A percentile compares a stretch with the other conserved stretches of the same genome.
These are phyloP conservation scores for Gillenia trifoliata DNA, from an alignment of 306 rosid genomes.

Conservation along the genomic window DNA sequence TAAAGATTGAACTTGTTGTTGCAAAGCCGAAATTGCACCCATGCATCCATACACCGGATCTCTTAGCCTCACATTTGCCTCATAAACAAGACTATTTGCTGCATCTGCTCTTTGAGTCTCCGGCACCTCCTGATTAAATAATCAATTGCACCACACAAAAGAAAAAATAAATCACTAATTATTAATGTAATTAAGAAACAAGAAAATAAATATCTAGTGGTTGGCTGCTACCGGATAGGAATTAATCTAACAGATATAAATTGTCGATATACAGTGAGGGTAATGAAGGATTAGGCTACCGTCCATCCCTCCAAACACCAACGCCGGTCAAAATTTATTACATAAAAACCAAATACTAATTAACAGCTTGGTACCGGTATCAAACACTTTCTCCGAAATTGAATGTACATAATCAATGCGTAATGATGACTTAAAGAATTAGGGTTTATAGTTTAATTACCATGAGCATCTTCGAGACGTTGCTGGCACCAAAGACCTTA, in stretches of 20 bases:
- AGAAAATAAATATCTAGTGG: neutral
- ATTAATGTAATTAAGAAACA: neutral
- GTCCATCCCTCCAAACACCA: no score
- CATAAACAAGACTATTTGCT: slow-evolving; percentile 90
- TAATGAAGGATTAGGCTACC: neutral
- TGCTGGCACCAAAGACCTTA: slow-evolving; percentile 96
- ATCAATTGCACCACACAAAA: neutral
- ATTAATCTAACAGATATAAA: neutral
- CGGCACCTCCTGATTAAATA: slow-evolving; percentile 59
- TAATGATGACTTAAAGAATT: neutral
- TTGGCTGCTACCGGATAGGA: neutral
- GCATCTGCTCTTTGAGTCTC: slow-evolving; percentile 87
- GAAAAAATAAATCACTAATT: neutral
- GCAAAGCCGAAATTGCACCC: slow-evolving; percentile 95
- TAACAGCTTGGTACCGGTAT: neutral
- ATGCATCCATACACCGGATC: slow-evolving; percentile 99
- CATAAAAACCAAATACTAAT: no score
- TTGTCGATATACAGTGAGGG: neutral
- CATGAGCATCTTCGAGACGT: slow-evolving; percentile 95
- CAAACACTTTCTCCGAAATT: neutral
- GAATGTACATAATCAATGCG: neutral
- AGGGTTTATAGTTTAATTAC: slow-evolving; percentile 25
- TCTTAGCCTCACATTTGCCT: slow-evolving; percentile 93
- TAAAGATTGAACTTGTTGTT: slow-evolving; percentile 81
- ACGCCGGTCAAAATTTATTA: no score